These are phyloP conservation scores for Nicotiana noctiflora DNA, from an alignment of 257 asterid species.

Conservation along the genomic window DNA sequence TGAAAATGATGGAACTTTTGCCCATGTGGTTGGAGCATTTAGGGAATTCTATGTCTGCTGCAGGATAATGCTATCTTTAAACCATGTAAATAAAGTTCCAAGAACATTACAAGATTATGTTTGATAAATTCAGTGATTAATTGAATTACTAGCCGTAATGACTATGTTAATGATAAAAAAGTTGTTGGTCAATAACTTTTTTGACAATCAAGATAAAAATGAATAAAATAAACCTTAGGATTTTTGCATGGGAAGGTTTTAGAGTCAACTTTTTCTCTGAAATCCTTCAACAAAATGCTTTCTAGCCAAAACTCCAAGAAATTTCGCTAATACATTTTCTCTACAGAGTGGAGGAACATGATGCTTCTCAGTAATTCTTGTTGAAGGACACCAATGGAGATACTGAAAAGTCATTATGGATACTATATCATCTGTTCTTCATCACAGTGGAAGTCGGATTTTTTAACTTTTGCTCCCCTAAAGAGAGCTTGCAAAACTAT, in stretches of 20 bases:
- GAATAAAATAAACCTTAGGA: not conserved
- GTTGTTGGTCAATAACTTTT: too few relatives aligned
- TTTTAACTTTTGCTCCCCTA: not conserved
- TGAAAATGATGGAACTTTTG: too few relatives aligned
- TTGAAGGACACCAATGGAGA: not conserved
- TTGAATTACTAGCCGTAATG: too few relatives aligned
- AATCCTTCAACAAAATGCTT: not conserved
- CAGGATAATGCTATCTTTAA: too few relatives aligned
- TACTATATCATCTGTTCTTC: not conserved
- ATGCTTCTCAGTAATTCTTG: not conserved
- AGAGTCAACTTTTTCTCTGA: not conserved
- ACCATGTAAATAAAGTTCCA: too few relatives aligned
- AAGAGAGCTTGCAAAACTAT: not conserved
- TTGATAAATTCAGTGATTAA: too few relatives aligned
- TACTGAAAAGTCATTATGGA: not conserved
- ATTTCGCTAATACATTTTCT: not conserved
- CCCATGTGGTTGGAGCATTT: too few relatives aligned
- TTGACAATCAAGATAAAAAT: not conserved
- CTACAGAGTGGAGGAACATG: not conserved
- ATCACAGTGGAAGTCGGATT: not conserved
- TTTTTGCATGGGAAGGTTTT: not conserved
- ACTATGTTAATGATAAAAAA: too few relatives aligned
- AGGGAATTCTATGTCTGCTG: too few relatives aligned
- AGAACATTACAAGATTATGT: too few relatives aligned
- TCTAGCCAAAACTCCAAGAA: not conserved